Conservation (phyloP, 805 yeast species). For the Scheffersomyces spartinae region DNA sequence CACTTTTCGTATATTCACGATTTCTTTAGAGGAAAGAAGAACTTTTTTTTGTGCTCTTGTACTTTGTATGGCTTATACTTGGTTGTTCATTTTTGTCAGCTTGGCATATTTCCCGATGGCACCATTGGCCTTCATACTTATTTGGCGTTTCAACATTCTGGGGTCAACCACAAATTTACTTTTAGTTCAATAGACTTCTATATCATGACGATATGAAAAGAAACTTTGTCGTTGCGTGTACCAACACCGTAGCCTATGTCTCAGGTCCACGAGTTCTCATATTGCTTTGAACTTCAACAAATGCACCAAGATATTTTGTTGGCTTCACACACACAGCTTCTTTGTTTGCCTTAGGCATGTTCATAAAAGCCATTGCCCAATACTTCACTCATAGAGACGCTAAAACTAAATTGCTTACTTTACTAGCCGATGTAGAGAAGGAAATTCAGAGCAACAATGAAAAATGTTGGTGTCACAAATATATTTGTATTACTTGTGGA, state of each 20-base stretch:
- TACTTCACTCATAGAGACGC: slow-evolving; percentile 11
- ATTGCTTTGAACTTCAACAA: slow-evolving; percentile 26
- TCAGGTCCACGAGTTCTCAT: slow-evolving; percentile 31
- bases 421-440: no score
- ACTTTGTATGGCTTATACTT: no score
- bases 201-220: slow-evolving; percentile 18
- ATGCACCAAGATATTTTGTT: slow-evolving; percentile 22
- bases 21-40: slow-evolving; percentile 16
- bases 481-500: no score
- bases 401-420: no score
- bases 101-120: no score
- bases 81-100: no score
- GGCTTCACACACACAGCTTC: slow-evolving; percentile 29
- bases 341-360: slow-evolving; percentile 18
- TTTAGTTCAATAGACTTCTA: slow-evolving; percentile 43
- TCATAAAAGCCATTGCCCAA: slow-evolving; percentile 13
- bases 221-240: slow-evolving; percentile 24
- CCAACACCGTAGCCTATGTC: slow-evolving; percentile 31
- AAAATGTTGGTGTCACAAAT: no score
- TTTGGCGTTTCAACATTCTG: slow-evolving; percentile 36
- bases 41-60: no score
- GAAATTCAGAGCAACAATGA: no score
- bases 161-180: slow-evolving; percentile 46
- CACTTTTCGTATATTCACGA: slow-evolving; percentile 25
- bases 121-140: no score